Base-by-base conservation (phyloP, 2,329 filamentous ascomycete genomes). In the Parascedosporium putredinis region DNA sequence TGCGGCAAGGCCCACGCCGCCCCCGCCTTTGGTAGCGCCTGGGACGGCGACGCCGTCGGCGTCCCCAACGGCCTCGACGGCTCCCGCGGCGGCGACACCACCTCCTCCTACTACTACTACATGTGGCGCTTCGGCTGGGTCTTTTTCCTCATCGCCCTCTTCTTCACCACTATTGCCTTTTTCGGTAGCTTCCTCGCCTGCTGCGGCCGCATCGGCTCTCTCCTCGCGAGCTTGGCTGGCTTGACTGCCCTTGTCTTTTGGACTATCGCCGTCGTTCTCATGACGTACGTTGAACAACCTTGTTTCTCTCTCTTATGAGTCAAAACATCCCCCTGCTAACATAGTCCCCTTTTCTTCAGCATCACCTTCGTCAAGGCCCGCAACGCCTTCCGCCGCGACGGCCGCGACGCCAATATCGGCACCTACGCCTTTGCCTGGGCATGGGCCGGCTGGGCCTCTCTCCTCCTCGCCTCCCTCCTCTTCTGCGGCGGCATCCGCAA, bases 41-140 rank as follows among this genome's bases (percentile, higher is more conserved):
- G 79, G 80, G 60, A 76, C 18, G 66, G 65, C 2, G 58, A 71
- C 58, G 67, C 76, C 20, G 38, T 56, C 2, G 65, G 66, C 36
- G 72, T 66, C 0, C 77, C 77, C 14, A 45, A 53, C 0, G 62
- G 59, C 4, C 65, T 81, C n/a, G 59, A 67, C 33, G 76, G 84
- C 36, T 51, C 55, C 8, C 73, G 81, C 57, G 78, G 70, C 52
- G 67, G 68, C 52, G 55, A 67, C 52, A 82, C 78, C 3, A 83
- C 80, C 5, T 75, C 73, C 54, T 63, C 55, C 20, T 67, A 69
- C 55, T 95, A 83, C 73, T 97, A 77, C 70, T 88, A 89, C 68
- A 75, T 93, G 62, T 94, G 88, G 70, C 81, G 91, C 36, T 95
- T 96, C 71, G 85, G 88, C 65, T 97, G 91, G 78, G 88, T 90